Evolutionary conservation across 2,329 filamentous ascomycete species (phyloP).

Genomic region (Aureobasidium sp.): DNA sequence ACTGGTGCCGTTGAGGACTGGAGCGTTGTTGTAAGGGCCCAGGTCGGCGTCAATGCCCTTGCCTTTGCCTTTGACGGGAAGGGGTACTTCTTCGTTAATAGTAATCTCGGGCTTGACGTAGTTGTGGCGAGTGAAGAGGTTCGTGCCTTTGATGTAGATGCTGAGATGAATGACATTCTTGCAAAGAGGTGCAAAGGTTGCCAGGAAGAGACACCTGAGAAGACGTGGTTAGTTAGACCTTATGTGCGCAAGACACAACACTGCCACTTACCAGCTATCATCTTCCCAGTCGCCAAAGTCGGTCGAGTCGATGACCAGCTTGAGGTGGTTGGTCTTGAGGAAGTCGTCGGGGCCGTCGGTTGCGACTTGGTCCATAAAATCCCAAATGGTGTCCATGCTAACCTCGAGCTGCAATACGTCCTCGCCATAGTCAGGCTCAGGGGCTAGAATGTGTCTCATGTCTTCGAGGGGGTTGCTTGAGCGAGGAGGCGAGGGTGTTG

Average conservation of each 20-base stretch:
- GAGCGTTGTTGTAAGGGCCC: not conserved
- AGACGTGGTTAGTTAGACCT: not conserved
- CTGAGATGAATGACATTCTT: constrained; percentile 3
- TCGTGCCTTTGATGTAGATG: constrained; percentile 1
- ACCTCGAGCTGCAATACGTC: not conserved
- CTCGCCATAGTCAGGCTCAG: not conserved
- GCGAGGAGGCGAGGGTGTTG: not conserved
- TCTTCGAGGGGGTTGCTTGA: not conserved
- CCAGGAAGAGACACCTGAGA: constrained; percentile 1
- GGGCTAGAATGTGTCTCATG: not conserved
- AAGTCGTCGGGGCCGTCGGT: not conserved
- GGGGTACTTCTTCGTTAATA: not conserved
- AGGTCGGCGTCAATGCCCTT: not conserved
- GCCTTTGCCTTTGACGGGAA: not conserved
- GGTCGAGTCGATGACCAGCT: constrained; percentile 6
- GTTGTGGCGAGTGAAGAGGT: constrained; percentile 12
- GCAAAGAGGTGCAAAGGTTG: not conserved
- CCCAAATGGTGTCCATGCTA: not conserved
- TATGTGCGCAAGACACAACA: not conserved
- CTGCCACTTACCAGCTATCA: not conserved
- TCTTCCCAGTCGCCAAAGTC: constrained; percentile 11
- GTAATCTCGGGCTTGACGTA: constrained; percentile 4
- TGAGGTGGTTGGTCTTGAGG: not conserved
- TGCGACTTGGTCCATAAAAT: not conserved
- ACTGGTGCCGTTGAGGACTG: not conserved